phyloP scores from a whole-genome alignment of 108 stramenopile genomes.

The Fistulifera solaris region DNA sequence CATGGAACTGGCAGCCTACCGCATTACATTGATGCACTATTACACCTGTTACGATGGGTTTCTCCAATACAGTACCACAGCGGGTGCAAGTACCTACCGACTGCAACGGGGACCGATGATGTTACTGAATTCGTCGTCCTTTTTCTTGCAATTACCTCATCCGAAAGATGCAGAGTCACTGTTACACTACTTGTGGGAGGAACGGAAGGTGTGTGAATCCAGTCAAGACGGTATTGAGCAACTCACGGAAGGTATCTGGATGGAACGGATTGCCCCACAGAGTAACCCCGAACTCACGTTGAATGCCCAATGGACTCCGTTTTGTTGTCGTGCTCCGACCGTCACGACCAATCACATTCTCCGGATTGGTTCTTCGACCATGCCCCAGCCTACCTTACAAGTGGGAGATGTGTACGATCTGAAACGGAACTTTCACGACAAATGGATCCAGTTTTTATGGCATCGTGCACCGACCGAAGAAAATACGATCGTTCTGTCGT shows the following conservation, averaged over 20 bases:
- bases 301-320: not conserved
- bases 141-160: not conserved
- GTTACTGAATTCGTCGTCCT: not conserved
- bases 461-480: too few relatives aligned
- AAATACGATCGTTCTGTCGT: too few relatives aligned
- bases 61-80: not conserved
- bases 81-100: not conserved
- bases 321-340: too few relatives aligned
- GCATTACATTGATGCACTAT: not conserved
- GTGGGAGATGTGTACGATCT: not conserved
- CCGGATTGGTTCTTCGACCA: conserved; percentile 1
- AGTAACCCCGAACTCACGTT: not conserved
- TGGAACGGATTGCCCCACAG: not conserved
- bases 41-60: conserved; percentile 1
- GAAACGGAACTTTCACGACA: too few relatives aligned
- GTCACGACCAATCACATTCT: not conserved
- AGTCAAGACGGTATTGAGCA: not conserved
- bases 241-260: not conserved
- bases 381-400: not conserved
- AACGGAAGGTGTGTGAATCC: not conserved
- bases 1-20: not conserved
- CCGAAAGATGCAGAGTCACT: not conserved
- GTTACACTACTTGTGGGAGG: not conserved
- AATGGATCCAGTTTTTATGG: too few relatives aligned
- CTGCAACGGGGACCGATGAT: not conserved